Evolutionary conservation across 495 filamentous ascomycete genomes (phyloP), one percentile per base, ranked within the genome.

Genomic region (Penicillium daleae): DNA sequence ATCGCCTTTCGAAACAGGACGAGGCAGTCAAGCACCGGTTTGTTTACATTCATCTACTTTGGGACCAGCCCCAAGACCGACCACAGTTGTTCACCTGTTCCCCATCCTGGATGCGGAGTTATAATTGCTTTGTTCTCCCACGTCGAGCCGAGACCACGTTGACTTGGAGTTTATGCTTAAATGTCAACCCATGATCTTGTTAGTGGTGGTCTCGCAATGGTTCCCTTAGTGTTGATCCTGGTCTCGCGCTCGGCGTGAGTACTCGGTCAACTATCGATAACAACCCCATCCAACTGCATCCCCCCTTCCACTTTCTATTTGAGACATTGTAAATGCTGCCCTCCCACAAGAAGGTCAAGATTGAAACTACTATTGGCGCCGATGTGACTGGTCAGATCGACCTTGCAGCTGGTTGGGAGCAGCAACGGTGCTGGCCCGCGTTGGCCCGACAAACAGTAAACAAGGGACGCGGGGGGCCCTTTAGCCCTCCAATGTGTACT

Each of bases 381-480:
- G 31, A 60, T 67, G 37, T 68, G 66, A 68, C 62, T 57, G 51
- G 62, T 68, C 59, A 57, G 56, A 59, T 60, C n/a, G 52, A 17
- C 62, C 62, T 62, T 68, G 62, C 62, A 65, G 59, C 26, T 66
- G 31, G 60, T 63, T 64, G 60, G 46, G 61, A 52, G 46, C 27
- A 66, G 65, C 65, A 64, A 63, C 62, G 60, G 61, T 53, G 61
- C 21, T 63, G 63, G 57, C 44, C 61, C 59, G 65, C 66, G 66
- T 68, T 68, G 66, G 60, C 66, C 66, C 46, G 66, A 59, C 66
- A 68, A 68, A 68, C 48, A 48, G n/a, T 65, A 65, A 68, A 68
- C 66, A 68, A 50, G 44, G n/a, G n/a, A n/a, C n/a, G n/a, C n/a
- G n/a, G n/a, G n/a, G n/a, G n/a, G n/a, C n/a, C n/a, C n/a, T n/a